Conservation (phyloP, 148 eudicot genomes). For the Fallopia convolvulus region DNA sequence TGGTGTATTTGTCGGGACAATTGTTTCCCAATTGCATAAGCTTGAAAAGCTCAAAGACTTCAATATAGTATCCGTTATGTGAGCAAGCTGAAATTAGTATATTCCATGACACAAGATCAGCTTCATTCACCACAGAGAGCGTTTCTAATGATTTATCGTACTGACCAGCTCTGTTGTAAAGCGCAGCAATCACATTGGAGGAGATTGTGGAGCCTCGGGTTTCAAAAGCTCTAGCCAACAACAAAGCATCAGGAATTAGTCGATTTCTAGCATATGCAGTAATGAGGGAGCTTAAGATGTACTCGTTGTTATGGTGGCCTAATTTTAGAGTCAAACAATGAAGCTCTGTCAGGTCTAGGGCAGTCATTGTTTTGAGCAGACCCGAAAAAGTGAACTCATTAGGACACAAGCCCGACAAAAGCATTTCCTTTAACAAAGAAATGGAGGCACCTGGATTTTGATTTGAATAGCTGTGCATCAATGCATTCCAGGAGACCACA, state of each 20-base stretch:
- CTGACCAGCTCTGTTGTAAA: slow-evolving; percentile 51
- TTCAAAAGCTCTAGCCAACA: slow-evolving; percentile 25
- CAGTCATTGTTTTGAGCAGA: slow-evolving; percentile 33
- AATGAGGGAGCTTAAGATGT: slow-evolving; percentile 46
- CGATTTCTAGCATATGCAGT: slow-evolving; percentile 57
- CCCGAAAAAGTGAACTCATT: slow-evolving; percentile 52
- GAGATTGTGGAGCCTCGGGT: slow-evolving; percentile 32
- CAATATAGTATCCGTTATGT: slow-evolving; percentile 53
- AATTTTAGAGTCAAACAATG: slow-evolving; percentile 41
- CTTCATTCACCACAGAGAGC: slow-evolving; percentile 43
- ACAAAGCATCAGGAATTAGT: slow-evolving; percentile 42
- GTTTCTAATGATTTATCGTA: slow-evolving; percentile 53
- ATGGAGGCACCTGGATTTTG: slow-evolving; percentile 17
- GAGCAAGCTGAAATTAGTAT: slow-evolving; percentile 65
- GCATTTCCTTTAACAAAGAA: slow-evolving; percentile 42
- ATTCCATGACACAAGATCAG: slow-evolving; percentile 67
- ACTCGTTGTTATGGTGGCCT: slow-evolving; percentile 44
- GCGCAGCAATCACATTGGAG: slow-evolving; percentile 58
- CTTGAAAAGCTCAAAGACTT: slow-evolving; percentile 56
- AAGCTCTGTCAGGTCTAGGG: slow-evolving; percentile 42
- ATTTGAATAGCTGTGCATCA: slow-evolving; percentile 40
- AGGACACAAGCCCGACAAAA: slow-evolving; percentile 34
- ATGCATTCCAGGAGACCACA: slow-evolving; percentile 65
- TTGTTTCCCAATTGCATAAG: slow-evolving; percentile 46
- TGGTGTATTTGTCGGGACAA: slow-evolving; percentile 54